Conservation (phyloP, 257 asterid genomes). For the Verbascum thapsus region DNA sequence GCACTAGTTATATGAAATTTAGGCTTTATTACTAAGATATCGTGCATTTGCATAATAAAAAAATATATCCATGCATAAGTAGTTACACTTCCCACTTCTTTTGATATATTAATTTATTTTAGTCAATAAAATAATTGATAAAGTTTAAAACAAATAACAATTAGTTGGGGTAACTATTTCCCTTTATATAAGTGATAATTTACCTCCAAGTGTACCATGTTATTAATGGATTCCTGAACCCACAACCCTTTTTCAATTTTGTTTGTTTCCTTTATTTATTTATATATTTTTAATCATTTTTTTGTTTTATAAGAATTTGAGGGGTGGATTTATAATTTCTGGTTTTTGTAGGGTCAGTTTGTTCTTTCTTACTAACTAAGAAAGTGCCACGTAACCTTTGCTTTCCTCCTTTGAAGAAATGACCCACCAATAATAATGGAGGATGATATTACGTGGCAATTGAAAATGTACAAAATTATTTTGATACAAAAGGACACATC, state of each 20-base stretch:
- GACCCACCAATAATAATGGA: constrained; percentile 28
- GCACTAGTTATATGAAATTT: too few relatives aligned
- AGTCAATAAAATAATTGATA: not conserved
- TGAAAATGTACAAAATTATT: constrained; percentile 30
- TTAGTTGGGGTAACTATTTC: too few relatives aligned
- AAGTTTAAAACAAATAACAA: not conserved
- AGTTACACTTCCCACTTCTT: too few relatives aligned
- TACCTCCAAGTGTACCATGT: constrained; percentile 18
- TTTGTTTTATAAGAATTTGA: not conserved
- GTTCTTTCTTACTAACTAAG: constrained; percentile 62
- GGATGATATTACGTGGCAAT: constrained; percentile 36
- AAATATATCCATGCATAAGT: too few relatives aligned
- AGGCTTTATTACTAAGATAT: not conserved
- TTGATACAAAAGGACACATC: constrained; percentile 29
- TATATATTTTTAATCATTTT: not conserved
- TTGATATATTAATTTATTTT: not conserved
- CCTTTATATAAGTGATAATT: too few relatives aligned
- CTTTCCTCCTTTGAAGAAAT: constrained; percentile 17
- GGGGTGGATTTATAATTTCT: not conserved
- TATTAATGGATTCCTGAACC: constrained; percentile 18
- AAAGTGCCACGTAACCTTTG: constrained; percentile 43
- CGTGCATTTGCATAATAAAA: not conserved
- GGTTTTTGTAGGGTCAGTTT: constrained; percentile 23
- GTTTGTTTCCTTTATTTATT: not conserved
- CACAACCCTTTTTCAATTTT: not conserved